Percentiles rank a stretch among this genome's conserved stretches.
phyloP scores from a whole-genome alignment of 768 basidiomycete species.

The Kwoniella newhampshirensis region DNA sequence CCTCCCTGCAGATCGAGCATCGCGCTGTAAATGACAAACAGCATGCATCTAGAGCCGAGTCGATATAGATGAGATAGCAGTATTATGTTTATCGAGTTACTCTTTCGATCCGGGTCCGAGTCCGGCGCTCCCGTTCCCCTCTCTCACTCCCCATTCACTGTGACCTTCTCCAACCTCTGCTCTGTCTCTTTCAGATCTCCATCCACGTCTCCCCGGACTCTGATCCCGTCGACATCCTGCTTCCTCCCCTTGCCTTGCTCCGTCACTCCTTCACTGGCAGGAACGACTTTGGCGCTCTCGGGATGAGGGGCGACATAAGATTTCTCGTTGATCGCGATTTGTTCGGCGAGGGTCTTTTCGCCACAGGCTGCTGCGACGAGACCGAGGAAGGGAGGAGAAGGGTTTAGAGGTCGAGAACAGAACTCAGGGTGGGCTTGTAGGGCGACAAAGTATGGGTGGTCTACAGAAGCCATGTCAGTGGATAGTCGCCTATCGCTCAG shows the following conservation, averaged over 20 bases:
- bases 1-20: too few relatives aligned
- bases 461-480: slow-evolving; percentile 54
- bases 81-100: too few relatives aligned
- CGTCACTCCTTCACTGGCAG: slow-evolving; percentile 45
- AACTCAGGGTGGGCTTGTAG: slow-evolving; percentile 98
- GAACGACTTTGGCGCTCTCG: slow-evolving; percentile 46
- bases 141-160: slow-evolving; percentile 11
- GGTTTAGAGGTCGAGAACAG: slow-evolving; percentile 95
- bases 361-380: slow-evolving; percentile 80
- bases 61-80: too few relatives aligned
- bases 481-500: neutral
- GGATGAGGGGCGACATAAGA: slow-evolving; percentile 53
- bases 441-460: slow-evolving; percentile 90
- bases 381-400: slow-evolving; percentile 94
- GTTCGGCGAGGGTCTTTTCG: slow-evolving; percentile 64
- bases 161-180: slow-evolving; percentile 23
- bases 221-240: slow-evolving; percentile 34
- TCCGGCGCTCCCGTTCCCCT: too few relatives aligned
- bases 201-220: slow-evolving; percentile 24
- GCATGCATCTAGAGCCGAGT: too few relatives aligned
- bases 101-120: too few relatives aligned
- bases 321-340: slow-evolving; percentile 65
- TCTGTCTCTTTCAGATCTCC: slow-evolving; percentile 26
- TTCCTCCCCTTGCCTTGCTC: slow-evolving; percentile 38
- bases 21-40: too few relatives aligned